Percentiles rank a stretch among this genome's conserved stretches.
Evolutionary conservation across 257 asterid genomes (phyloP).

Genomic region (Ballota nigra): DNA sequence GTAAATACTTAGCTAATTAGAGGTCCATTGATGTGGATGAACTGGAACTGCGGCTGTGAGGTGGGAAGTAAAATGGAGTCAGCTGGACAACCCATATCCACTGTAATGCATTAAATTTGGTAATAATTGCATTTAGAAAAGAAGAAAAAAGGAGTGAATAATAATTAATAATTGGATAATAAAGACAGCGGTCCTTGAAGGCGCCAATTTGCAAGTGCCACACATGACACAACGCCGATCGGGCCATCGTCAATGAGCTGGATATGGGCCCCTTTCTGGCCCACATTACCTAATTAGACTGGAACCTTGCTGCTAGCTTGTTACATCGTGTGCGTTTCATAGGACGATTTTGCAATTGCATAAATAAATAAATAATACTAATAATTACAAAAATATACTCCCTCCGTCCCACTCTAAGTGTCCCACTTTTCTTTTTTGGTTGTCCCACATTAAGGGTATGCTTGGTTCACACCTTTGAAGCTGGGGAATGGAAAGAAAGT

Average conservation of each 20-base stretch:
- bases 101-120: constrained; percentile 2
- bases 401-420: too few relatives aligned
- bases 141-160: background rate
- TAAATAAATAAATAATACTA: too few relatives aligned
- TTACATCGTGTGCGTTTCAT: background rate
- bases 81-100: constrained; percentile 26
- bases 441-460: too few relatives aligned
- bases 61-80: background rate
- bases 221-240: background rate
- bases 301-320: background rate
- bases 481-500: too few relatives aligned
- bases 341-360: background rate
- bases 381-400: too few relatives aligned
- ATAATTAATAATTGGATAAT: background rate
- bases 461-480: too few relatives aligned
- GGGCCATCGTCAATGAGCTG: constrained; percentile 10
- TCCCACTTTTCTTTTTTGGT: too few relatives aligned
- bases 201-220: constrained; percentile 10
- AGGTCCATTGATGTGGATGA: constrained; percentile 10
- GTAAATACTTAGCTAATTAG: too few relatives aligned
- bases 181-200: background rate
- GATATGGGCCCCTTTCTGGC: constrained; percentile 13
- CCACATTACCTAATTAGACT: constrained; percentile 13
- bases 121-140: background rate
- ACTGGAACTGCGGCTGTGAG: constrained; percentile 25